Evolutionary conservation across 2,329 filamentous ascomycete genomes (phyloP).

Genomic region (Neofusicoccum umdonicola): DNA sequence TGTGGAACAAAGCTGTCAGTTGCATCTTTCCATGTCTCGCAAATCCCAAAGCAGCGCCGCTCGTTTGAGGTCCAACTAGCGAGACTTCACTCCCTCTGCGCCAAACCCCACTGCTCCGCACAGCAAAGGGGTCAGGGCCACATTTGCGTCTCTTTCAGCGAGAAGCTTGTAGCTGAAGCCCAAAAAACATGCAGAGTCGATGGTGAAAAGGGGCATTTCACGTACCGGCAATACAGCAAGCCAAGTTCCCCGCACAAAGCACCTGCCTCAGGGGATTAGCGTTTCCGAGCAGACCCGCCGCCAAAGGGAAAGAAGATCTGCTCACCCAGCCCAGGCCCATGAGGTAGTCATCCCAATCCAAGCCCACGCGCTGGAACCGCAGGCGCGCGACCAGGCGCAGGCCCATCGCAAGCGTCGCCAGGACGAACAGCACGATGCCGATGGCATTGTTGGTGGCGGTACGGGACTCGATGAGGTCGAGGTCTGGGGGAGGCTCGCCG

Average conservation of each 20-base stretch:
- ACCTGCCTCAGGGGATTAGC: neutral
- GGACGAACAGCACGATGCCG: constrained; percentile 24
- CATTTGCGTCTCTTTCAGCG: too few species aligned
- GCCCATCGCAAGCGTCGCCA: constrained; percentile 24
- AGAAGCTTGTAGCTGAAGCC: too few species aligned
- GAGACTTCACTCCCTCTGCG: too few species aligned
- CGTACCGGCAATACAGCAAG: constrained; percentile 27
- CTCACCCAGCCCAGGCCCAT: constrained; percentile 25
- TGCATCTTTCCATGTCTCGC: too few species aligned
- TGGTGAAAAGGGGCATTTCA: too few species aligned
- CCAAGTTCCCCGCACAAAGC: constrained; percentile 24
- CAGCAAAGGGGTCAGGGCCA: too few species aligned
- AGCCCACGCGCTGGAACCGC: constrained; percentile 21
- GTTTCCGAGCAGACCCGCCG: neutral
- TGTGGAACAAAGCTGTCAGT: neutral
- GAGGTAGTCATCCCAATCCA: constrained; percentile 26
- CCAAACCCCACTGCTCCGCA: too few species aligned
- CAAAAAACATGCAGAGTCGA: too few species aligned
- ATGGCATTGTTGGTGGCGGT: constrained; percentile 26
- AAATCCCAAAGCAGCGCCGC: too few species aligned
- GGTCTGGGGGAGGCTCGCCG: constrained; percentile 22
- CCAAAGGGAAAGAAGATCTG: neutral
- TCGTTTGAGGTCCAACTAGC: too few species aligned
- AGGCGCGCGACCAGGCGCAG: constrained; percentile 24
- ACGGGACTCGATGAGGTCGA: constrained; percentile 25